Evolutionary conservation across 2,329 filamentous ascomycete species (phyloP).

Genomic region (Xenosphaeropsis pyriputrescens): DNA sequence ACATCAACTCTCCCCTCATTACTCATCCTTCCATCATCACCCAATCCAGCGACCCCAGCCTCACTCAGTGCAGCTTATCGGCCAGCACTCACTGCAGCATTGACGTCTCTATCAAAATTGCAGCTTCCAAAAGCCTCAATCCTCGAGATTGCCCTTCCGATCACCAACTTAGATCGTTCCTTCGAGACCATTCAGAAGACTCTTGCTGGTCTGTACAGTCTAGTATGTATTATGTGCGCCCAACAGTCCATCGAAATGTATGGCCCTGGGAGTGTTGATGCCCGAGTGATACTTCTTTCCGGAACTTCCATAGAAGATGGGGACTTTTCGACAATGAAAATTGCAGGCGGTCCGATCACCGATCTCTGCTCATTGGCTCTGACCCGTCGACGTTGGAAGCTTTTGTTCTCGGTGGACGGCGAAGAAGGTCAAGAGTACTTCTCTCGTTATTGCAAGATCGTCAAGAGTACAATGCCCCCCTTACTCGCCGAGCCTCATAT

Average conservation of each 20-base stretch:
- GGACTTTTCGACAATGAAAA: conserved; percentile 19
- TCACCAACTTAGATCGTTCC: conserved; percentile 34
- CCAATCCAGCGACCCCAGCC: conserved; percentile 33
- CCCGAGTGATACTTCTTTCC: conserved; percentile 59
- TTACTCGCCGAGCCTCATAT: conserved; percentile 33
- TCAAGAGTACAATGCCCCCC: conserved; percentile 30
- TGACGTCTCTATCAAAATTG: conserved; percentile 26
- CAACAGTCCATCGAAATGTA: conserved; percentile 45
- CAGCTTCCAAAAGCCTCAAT: conserved; percentile 20
- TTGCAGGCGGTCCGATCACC: conserved; percentile 18
- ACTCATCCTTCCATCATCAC: conserved; percentile 49
- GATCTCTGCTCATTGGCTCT: conserved; percentile 36
- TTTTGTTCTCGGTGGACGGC: conserved; percentile 49
- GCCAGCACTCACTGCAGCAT: conserved; percentile 36
- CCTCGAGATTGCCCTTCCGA: conserved; percentile 46
- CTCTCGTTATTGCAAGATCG: conserved; percentile 28
- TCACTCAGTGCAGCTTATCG: conserved; percentile 44
- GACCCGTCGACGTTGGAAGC: conserved; percentile 43
- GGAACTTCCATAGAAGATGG: conserved; percentile 31
- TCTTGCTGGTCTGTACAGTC: conserved; percentile 62
- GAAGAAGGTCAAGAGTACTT: conserved; percentile 48
- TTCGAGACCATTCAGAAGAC: conserved; percentile 62
- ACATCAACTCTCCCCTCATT: conserved; percentile 27
- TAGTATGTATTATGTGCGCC: conserved; percentile 60
- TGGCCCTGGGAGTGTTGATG: conserved; percentile 59